Base-by-base conservation (phyloP, 164 flowering plant genomes). In the Chloranthus sessilifolius region DNA sequence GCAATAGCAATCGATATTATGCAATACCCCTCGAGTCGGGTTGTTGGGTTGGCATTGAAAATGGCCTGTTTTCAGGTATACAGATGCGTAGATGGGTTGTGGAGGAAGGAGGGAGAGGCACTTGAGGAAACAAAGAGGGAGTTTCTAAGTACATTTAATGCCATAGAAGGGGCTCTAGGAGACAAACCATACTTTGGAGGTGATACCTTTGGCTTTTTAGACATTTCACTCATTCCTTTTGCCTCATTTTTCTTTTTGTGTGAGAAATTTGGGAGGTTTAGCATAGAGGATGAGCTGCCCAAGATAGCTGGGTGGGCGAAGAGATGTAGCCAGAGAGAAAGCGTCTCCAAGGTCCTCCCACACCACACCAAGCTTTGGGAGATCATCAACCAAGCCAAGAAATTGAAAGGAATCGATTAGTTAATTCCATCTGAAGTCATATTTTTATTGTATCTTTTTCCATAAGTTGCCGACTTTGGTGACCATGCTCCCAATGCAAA, bases 151-250 rank as follows among this genome's bases (percentile, higher is more conserved):
- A 38, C 47, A 38, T 48, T 57, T 46, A 47, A 47, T 14, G 6
- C 31, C 23, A 29, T 57, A 31, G 53, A 48, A 48, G 53, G 43
- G 7, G 44, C 47, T 29, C 61, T 57, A 3, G 46, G 47, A 14
- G 53, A 57, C 10, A 57, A 48, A 30, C 45, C 29, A 47, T 57
- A 27, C 26, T 57, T 57, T 48, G 47, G 61, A 5, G 61, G 61
- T 12, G 40, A 57, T 2, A 30, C 40, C 20, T 35, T 57, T 7
- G 53, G 53, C 17, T 39, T 47, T 8, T 21, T 39, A 24, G 53
- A 48, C 10, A 22, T 57, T n/a, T 22, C 25, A 0, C 23, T 57
- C 3, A 7, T 48, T 0, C 53, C 53, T 10, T 39, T 29, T 28
- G 38, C 49, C 30, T 1, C 39, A 29, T 47, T 31, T 47, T 58